phyloP scores from a whole-genome alignment of 2,329 filamentous ascomycete species.

The Neofusicoccum cordaticola region DNA sequence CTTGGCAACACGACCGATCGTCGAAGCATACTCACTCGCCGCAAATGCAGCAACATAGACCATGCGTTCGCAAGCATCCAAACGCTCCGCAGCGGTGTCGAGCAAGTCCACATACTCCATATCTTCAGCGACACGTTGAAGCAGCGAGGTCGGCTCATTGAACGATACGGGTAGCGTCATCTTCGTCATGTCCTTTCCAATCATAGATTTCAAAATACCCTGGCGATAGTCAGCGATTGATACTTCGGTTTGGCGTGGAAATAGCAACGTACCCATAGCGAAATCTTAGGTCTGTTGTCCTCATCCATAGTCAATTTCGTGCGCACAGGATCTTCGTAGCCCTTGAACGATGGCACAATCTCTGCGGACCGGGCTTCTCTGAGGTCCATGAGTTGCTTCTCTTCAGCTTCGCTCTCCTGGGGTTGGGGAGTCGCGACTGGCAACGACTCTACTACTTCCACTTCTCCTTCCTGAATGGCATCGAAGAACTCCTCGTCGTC shows the following conservation, averaged over 20 bases:
- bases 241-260: not conserved
- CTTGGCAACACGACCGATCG: slow-evolving; percentile 93
- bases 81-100: slow-evolving; percentile 79
- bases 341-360: slow-evolving; percentile 75
- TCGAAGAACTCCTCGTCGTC: slow-evolving; percentile 96
- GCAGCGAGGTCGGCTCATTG: slow-evolving; percentile 93
- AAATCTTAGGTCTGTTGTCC: slow-evolving; percentile 90
- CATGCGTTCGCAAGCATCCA: slow-evolving; percentile 85
- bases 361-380: slow-evolving; percentile 55
- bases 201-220: slow-evolving; percentile 98
- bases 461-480: slow-evolving; percentile 88
- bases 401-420: slow-evolving; percentile 37
- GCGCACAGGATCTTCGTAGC: slow-evolving; percentile 87
- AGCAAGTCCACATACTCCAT: slow-evolving; percentile 97
- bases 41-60: slow-evolving; percentile 95
- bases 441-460: slow-evolving; percentile 70
- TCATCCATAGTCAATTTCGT: slow-evolving; percentile 81
- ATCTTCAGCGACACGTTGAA: slow-evolving; percentile 93
- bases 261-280: slow-evolving; percentile 74
- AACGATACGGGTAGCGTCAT: slow-evolving; percentile 98
- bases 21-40: slow-evolving; percentile 93
- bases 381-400: slow-evolving; percentile 43
- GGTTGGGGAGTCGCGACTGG: slow-evolving; percentile 41
- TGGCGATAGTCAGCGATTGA: slow-evolving; percentile 41
- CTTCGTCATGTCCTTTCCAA: slow-evolving; percentile 99